Base-by-base conservation (phyloP, 495 filamentous ascomycete species). In the Trichocladium uniseriatum region DNA sequence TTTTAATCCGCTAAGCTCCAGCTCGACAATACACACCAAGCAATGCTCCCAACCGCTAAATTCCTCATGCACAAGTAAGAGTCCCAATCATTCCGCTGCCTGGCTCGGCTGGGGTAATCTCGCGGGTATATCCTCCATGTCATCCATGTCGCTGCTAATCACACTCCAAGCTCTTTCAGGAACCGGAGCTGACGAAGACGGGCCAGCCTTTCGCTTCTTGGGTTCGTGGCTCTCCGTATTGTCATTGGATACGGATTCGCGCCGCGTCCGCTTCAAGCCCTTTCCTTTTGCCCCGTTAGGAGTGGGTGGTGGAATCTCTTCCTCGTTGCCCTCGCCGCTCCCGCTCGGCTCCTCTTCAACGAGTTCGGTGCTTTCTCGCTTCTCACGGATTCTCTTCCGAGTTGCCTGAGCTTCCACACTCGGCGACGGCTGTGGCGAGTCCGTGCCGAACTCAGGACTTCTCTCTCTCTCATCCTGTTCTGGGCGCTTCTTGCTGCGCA, bases 81-180 rank as follows among this genome's bases (percentile, higher is more conserved):
- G n/a, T n/a, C 15, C 13, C 18, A 14, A 43, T 43, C 15, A 48
- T 28, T 57, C 54, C 22, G 53, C 19, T n/a, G 24, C 39, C 14
- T 34, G 15, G 5, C 45, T 43, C 2, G 43, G n/a, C n/a, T 46
- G 55, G 9, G 57, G 61, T 24, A 58, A 18, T 13, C 38, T 54
- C 9, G 63, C 59, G 18, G 58, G 58, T 37, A 67, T 67, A 43
- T 65, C 65, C 32, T 69, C 62, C 59, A 64, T 63, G 27, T 65
- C 59, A 31, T 61, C 53, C 52, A 60, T 61, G 27, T 61, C 54
- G 21, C 59, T 63, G 38, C 57, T 59, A 5, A 52, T 46, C 1
- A 31, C 48, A 27, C 53, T 49, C 46, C 16, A 24, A 0, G 46
- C 18, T 34, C 28, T 44, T 1, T 41, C 39, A n/a, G 14, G 19